Percentiles rank a stretch among this genome's conserved stretches.
phyloP scores from a whole-genome alignment of 2,329 filamentous ascomycete genomes.

The Exophiala sp. region DNA sequence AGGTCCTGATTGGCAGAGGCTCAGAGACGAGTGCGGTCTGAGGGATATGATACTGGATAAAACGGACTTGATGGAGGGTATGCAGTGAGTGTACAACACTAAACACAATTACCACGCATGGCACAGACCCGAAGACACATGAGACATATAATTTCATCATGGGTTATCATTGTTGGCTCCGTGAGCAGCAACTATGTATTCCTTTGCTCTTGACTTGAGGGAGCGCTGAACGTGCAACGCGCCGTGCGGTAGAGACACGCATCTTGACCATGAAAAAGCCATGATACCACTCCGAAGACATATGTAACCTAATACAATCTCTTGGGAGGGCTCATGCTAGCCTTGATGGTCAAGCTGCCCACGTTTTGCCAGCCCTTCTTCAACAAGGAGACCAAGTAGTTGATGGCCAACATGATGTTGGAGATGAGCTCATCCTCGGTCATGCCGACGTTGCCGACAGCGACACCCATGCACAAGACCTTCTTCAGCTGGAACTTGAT shows the following conservation, averaged over 20 bases:
- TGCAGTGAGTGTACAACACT: slow-evolving; percentile 55
- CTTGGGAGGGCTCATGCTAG: slow-evolving; percentile 98
- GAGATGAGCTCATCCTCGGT: slow-evolving; percentile 89
- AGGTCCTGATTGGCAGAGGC: slow-evolving; percentile 80
- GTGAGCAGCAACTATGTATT: background rate
- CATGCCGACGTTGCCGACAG: slow-evolving; percentile 98
- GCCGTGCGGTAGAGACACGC: no score
- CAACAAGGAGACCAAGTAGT: slow-evolving; percentile 98
- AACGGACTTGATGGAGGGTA: slow-evolving; percentile 87
- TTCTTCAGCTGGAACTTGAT: slow-evolving; percentile 99
- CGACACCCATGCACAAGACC: slow-evolving; percentile 99
- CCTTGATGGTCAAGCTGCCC: slow-evolving; percentile 99
- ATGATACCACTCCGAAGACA: slow-evolving; percentile 6
- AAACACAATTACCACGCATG: background rate
- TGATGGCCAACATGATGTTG: slow-evolving; percentile 99
- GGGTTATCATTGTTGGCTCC: background rate
- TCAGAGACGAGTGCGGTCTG: slow-evolving; percentile 77
- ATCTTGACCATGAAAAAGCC: background rate
- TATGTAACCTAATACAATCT: slow-evolving; percentile 77
- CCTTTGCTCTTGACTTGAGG: background rate
- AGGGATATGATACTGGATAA: slow-evolving; percentile 88
- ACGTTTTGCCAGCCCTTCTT: slow-evolving; percentile 99
- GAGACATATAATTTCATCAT: background rate
- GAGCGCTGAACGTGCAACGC: background rate
- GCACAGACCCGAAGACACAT: background rate